Evolutionary conservation across 2,329 filamentous ascomycete genomes (phyloP).

Genomic region (Verticillium klebahnii): DNA sequence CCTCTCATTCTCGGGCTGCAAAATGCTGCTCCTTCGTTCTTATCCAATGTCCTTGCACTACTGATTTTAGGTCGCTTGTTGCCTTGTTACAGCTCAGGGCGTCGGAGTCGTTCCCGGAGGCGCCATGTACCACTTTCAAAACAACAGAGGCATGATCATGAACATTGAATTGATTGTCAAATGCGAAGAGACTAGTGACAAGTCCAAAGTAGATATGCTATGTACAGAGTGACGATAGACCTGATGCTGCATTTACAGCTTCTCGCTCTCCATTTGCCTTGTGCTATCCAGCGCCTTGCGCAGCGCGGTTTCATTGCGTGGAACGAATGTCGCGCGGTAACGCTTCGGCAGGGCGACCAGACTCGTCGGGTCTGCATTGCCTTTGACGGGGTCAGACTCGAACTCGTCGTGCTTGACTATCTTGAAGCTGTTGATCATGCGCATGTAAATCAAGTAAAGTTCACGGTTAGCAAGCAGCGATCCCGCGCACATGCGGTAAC

Average conservation of each 20-base stretch:
- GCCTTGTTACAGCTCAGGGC: too few species aligned
- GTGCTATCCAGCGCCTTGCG: constrained; percentile 1
- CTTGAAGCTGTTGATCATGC: constrained; percentile 57
- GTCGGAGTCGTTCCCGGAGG: too few species aligned
- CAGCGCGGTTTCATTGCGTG: constrained; percentile 25
- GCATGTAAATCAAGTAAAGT: constrained; percentile 59
- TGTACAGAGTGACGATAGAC: not conserved
- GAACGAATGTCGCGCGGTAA: constrained; percentile 55
- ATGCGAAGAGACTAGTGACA: not conserved
- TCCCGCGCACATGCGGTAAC: constrained; percentile 65
- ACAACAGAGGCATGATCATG: not conserved
- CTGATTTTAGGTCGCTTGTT: too few species aligned
- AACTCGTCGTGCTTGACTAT: constrained; percentile 49
- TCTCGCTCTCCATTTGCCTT: not conserved
- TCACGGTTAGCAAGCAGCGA: constrained; percentile 60
- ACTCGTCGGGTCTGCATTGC: constrained; percentile 57
- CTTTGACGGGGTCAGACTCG: constrained; percentile 54
- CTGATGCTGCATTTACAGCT: not conserved
- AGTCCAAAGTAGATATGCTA: not conserved
- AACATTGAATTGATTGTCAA: not conserved
- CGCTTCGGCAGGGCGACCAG: constrained; percentile 55
- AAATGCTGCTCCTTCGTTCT: too few species aligned
- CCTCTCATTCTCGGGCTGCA: too few species aligned
- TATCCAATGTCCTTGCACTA: too few species aligned
- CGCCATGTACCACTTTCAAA: not conserved